These are phyloP conservation scores for Populus pruinosa DNA, from an alignment of 345 rosid genomes.

Conservation along the genomic window DNA sequence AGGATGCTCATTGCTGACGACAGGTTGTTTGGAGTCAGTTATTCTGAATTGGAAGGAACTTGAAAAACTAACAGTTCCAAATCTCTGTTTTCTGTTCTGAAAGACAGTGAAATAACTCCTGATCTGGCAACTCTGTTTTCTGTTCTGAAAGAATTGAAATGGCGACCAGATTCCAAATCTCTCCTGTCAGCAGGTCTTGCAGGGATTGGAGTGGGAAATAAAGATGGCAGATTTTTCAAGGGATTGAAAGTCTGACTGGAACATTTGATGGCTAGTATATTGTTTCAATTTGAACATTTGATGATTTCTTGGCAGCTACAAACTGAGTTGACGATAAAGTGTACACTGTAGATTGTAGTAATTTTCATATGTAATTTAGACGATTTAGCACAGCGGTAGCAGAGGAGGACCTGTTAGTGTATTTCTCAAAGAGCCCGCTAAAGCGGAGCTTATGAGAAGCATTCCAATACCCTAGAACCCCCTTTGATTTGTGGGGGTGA, in stretches of 20 bases:
- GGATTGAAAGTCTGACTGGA: slow-evolving; percentile 33
- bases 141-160: slow-evolving; percentile 69
- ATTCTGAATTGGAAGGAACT: slow-evolving; percentile 74
- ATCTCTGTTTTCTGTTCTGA: too few relatives aligned
- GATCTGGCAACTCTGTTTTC: slow-evolving; percentile 68
- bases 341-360: background rate
- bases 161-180: slow-evolving; percentile 85
- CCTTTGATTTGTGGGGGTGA: background rate
- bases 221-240: slow-evolving; percentile 76
- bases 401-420: background rate
- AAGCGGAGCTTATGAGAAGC: background rate
- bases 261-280: background rate
- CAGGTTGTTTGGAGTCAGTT: slow-evolving; percentile 68
- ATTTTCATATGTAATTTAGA: background rate
- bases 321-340: background rate
- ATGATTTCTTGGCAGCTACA: background rate
- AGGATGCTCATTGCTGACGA: slow-evolving; percentile 77
- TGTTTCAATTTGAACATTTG: background rate
- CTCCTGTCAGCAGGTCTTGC: slow-evolving; percentile 56
- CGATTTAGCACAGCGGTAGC: background rate
- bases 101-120: slow-evolving; percentile 61
- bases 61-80: slow-evolving; percentile 55
- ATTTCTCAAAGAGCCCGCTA: background rate
- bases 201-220: slow-evolving; percentile 67
- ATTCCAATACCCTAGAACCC: background rate